A percentile compares a stretch with the other conserved stretches of the same genome.
Conservation (phyloP, 805 yeast species). For the Wickerhamomyces strasburgensis region DNA sequence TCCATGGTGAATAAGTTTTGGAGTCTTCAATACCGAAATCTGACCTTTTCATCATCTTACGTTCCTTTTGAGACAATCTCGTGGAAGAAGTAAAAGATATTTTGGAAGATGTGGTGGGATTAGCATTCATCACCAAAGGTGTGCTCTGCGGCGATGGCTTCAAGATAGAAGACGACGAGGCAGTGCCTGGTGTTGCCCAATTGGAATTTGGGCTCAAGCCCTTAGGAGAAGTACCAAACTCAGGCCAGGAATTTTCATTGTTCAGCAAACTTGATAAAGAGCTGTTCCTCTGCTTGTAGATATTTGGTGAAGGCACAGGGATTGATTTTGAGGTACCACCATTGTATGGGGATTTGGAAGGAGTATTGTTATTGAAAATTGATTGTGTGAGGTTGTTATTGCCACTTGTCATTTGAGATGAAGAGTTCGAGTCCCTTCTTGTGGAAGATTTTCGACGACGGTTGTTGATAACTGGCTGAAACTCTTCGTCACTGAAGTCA, state of each 20-base stretch:
- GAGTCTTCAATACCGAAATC: constrained; percentile 2
- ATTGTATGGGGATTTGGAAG: too few relatives aligned
- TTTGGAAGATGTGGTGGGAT: constrained; percentile 9
- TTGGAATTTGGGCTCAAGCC: constrained; percentile 9
- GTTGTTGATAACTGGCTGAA: constrained; percentile 30
- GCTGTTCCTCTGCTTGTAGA: neutral
- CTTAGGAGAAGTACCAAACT: constrained; percentile 5
- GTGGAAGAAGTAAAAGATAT: constrained; percentile 5
- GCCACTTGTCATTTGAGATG: neutral
- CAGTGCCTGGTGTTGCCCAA: constrained; percentile 8
- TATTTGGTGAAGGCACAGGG: neutral
- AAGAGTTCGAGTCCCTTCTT: constrained; percentile 11
- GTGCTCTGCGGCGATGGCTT: constrained; percentile 10
- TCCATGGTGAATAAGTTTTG: constrained; percentile 18
- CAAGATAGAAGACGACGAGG: constrained; percentile 7
- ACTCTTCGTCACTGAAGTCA: constrained; percentile 27
- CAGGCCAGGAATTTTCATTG: constrained; percentile 8
- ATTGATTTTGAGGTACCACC: too few relatives aligned
- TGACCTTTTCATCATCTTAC: constrained; percentile 34
- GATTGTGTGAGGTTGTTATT: too few relatives aligned
- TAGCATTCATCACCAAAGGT: constrained; percentile 2
- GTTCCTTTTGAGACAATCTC: constrained; percentile 50
- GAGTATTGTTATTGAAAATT: too few relatives aligned
- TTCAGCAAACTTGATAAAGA: neutral
- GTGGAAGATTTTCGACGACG: constrained; percentile 29